Evolutionary conservation across 805 yeast species (phyloP).

Genomic region (Lipomyces orientalis): DNA sequence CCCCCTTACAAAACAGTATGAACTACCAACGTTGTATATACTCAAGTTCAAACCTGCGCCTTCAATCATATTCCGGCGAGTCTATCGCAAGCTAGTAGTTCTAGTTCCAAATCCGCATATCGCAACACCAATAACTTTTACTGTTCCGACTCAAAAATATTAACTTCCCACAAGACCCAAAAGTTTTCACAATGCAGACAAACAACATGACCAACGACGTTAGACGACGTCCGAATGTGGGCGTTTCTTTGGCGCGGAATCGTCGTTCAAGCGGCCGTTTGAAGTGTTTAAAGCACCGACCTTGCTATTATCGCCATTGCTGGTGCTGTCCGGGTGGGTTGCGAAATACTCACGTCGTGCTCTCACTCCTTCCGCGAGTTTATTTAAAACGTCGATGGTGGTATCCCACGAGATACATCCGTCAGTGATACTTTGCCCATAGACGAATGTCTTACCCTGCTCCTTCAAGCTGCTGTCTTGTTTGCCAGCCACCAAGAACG

Average conservation of each 20-base stretch:
- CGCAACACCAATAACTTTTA: neutral
- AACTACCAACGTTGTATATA: neutral
- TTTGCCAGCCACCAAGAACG: slow-evolving; percentile 88
- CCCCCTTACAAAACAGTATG: neutral
- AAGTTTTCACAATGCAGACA: neutral
- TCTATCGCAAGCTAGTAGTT: slow-evolving; percentile 1
- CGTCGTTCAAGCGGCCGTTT: neutral
- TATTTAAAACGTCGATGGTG: slow-evolving; percentile 72
- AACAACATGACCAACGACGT: neutral
- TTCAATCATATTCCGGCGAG: neutral
- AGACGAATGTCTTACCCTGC: slow-evolving; percentile 76
- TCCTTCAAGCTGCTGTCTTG: slow-evolving; percentile 56
- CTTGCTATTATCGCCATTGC: slow-evolving; percentile 23
- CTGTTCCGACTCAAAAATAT: neutral
- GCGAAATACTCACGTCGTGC: slow-evolving; percentile 59
- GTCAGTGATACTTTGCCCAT: slow-evolving; percentile 97
- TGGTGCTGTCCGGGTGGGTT: slow-evolving; percentile 22
- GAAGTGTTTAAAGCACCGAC: neutral
- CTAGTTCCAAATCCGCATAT: neutral
- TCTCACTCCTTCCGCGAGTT: slow-evolving; percentile 79
- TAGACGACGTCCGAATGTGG: slow-evolving; percentile 1
- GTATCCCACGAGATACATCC: slow-evolving; percentile 93
- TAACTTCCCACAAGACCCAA: neutral
- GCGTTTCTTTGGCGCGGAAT: neutral
- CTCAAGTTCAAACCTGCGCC: neutral